Conservation (phyloP, 345 rosid species). For the Eucalyptus sideroxylon region DNA sequence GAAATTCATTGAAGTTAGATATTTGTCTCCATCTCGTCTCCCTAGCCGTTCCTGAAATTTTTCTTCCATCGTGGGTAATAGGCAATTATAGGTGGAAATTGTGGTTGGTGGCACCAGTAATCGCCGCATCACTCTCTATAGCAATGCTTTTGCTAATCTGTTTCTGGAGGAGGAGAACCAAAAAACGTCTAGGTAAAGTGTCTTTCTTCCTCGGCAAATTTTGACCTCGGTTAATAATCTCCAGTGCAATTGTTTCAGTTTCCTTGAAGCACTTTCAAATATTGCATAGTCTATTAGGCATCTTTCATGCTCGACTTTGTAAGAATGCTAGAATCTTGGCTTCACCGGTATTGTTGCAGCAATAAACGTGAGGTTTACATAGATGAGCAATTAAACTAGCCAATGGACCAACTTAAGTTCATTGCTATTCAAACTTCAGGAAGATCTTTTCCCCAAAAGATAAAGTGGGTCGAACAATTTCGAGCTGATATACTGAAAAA, state of each 20-base stretch:
- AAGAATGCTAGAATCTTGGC: neutral
- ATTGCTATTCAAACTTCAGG: neutral
- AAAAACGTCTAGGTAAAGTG: neutral
- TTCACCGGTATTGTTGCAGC: neutral
- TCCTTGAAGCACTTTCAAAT: neutral
- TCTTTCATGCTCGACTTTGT: neutral
- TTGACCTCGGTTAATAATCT: neutral
- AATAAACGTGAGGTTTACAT: neutral
- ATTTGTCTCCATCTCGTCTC: neutral
- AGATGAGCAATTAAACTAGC: neutral
- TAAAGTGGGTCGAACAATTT: neutral
- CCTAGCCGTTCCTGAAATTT: neutral
- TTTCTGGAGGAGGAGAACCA: neutral
- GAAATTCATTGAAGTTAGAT: neutral
- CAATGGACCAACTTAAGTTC: neutral
- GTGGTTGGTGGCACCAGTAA: neutral
- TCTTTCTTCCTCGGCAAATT: neutral
- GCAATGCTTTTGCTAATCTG: neutral
- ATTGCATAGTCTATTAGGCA: neutral
- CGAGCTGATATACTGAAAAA: neutral
- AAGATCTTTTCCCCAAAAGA: neutral
- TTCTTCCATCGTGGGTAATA: neutral
- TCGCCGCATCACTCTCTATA: neutral
- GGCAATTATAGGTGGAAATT: neutral
- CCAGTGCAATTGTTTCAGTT: neutral